Conservation (phyloP, 306 rosid species). For the Prinsepia uniflora region DNA sequence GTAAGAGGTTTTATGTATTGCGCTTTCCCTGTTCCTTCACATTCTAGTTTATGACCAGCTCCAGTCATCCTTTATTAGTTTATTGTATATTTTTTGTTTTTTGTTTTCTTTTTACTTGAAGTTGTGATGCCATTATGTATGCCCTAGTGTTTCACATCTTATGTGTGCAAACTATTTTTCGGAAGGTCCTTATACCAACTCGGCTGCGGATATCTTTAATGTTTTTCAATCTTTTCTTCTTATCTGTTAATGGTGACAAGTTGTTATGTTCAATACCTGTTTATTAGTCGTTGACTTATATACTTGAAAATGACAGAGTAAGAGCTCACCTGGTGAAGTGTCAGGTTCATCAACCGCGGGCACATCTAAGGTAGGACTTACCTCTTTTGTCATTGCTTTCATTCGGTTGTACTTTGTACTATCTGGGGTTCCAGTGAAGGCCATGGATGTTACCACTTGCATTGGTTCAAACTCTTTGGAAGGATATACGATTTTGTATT, state of each 20-base stretch:
- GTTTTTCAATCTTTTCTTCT: neutral
- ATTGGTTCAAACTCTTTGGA: neutral
- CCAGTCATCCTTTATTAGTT: neutral
- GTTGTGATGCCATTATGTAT: neutral
- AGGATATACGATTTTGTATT: no score
- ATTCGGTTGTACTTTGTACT: neutral
- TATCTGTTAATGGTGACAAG: neutral
- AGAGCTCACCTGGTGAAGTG: slow-evolving; percentile 55
- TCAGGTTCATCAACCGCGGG: slow-evolving; percentile 54
- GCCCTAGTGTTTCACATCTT: neutral
- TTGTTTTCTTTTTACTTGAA: neutral
- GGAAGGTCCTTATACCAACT: neutral
- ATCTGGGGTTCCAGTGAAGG: neutral
- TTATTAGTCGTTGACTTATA: neutral
- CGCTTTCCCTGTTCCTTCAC: neutral
- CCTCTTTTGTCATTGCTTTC: slow-evolving; percentile 17
- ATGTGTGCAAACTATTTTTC: neutral
- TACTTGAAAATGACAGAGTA: slow-evolving; percentile 38
- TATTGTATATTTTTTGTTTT: neutral
- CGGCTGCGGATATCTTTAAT: neutral
- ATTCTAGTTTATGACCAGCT: neutral
- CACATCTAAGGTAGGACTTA: slow-evolving; percentile 43
- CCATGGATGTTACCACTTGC: neutral
- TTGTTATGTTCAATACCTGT: neutral
- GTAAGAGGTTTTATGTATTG: neutral